Evolutionary conservation across 73 alveolate genomes (phyloP), one percentile per base, ranked within the genome.

Genomic region (Stentor roeselii): DNA sequence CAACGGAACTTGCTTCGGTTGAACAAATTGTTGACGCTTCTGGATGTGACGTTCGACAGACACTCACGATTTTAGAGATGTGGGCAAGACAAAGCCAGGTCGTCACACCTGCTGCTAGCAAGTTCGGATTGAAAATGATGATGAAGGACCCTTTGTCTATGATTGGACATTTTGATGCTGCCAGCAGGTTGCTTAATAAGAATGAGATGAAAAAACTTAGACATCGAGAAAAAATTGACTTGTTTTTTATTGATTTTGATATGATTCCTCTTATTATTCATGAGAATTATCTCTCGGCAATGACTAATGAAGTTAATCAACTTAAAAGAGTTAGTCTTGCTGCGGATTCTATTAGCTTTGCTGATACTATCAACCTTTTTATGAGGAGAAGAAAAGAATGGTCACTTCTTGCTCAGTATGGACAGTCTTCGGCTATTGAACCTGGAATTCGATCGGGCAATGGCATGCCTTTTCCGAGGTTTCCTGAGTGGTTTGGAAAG

Each of bases 181-280:
- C 98, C n/a, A 87, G 76, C 37, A 89, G 92, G 42, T 76, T 98
- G 91, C 85, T 98, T 80, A 91, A 87, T 85, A 76, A 83, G 34
- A 82, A 91, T 78, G 94, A 97, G 77, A 82, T 90, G n/a, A 77
- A 86, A 38, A 41, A 87, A 50, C 78, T 84, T 75, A 80, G 90
- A 34, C 92, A 85, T 76, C 84, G 97, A 75, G 84, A 94, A 58
- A 93, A 94, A 75, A 59, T 98, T 78, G 99, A 96, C 85, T 90
- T 90, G 78, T 98, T 92, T 92, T 96, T 95, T 86, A 90, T 96
- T 15, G 99, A 98, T 87, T 94, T 95, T 83, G 99, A 98, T 89
- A 85, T 98, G 60, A 96, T 94, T 39, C 99, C 99, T 30, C 93
- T 98, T 75, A 78, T 98, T 59, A 92, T 96, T 50, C 93, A 96